Conservation (phyloP, 345 rosid species). For the Bruguiera gymnorhiza region DNA sequence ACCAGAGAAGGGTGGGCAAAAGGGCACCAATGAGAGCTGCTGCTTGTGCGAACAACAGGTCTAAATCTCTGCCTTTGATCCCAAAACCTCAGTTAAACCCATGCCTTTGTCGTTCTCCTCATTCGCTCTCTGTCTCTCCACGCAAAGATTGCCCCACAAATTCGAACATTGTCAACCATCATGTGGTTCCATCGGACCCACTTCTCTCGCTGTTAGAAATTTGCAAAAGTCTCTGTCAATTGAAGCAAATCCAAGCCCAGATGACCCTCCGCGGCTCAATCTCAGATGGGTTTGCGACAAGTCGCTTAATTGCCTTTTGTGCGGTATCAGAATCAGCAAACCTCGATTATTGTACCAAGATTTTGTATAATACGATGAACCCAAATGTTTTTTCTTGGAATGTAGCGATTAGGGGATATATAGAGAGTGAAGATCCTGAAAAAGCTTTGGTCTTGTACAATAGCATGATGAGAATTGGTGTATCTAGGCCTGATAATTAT, state of each 20-base stretch:
- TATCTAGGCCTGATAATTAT: slow-evolving; percentile 59
- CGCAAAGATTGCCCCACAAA: slow-evolving; percentile 33
- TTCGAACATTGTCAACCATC: slow-evolving; percentile 40
- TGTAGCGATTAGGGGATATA: slow-evolving; percentile 56
- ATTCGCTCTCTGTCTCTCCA: slow-evolving; percentile 42
- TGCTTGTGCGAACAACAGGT: slow-evolving; percentile 18
- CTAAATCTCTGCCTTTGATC: slow-evolving; percentile 24
- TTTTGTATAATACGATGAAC: slow-evolving; percentile 39
- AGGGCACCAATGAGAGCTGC: slow-evolving; percentile 37
- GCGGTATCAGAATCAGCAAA: slow-evolving; percentile 54
- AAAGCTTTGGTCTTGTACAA: slow-evolving; percentile 47
- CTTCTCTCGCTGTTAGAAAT: slow-evolving; percentile 54
- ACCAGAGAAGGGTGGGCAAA: background rate
- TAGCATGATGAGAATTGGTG: slow-evolving; percentile 56
- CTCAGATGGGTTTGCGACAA: slow-evolving; percentile 50
- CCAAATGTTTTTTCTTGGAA: slow-evolving; percentile 70
- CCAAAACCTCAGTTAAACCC: slow-evolving; percentile 23
- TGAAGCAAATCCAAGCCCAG: slow-evolving; percentile 76
- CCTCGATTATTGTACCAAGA: slow-evolving; percentile 54
- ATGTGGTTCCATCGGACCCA: slow-evolving; percentile 52
- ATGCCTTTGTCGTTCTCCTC: slow-evolving; percentile 19
- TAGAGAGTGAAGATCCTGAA: slow-evolving; percentile 41
- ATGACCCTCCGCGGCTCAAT: slow-evolving; percentile 49
- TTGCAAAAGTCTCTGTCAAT: slow-evolving; percentile 49
- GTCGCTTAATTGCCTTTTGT: slow-evolving; percentile 64